Percentiles rank a stretch among this genome's conserved stretches.
Evolutionary conservation across 176 grass and related monocot species (phyloP).

Genomic region (Stipa capillata): DNA sequence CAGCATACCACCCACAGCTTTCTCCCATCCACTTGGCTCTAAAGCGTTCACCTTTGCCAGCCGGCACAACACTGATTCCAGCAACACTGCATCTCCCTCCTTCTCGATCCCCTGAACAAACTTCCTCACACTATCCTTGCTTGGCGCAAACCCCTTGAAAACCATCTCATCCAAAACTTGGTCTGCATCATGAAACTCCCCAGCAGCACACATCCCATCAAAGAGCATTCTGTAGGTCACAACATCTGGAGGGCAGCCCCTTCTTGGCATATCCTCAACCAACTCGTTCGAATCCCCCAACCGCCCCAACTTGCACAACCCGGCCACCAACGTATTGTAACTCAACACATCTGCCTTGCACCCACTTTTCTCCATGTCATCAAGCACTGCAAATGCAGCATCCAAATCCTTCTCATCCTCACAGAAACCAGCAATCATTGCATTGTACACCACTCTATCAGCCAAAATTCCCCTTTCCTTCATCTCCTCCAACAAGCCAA

Average conservation of each 20-base stretch:
- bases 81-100: slow-evolving; percentile 10
- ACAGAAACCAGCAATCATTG: slow-evolving; percentile 50
- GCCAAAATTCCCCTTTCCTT: slow-evolving; percentile 34
- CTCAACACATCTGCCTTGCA: slow-evolving; percentile 34
- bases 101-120: slow-evolving; percentile 29
- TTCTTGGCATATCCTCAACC: too few species aligned
- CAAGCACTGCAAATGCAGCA: slow-evolving; percentile 40
- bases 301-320: slow-evolving; percentile 27
- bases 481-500: slow-evolving; percentile 45
- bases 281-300: slow-evolving; percentile 32
- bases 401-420: slow-evolving; percentile 33
- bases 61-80: slow-evolving; percentile 10
- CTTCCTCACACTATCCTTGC: slow-evolving; percentile 12
- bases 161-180: slow-evolving; percentile 50
- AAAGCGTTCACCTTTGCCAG: too few species aligned
- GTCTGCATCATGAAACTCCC: too few species aligned
- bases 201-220: too few species aligned
- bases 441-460: slow-evolving; percentile 43
- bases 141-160: slow-evolving; percentile 42
- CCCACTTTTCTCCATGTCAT: slow-evolving; percentile 41
- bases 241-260: too few species aligned
- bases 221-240: too few species aligned
- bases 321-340: slow-evolving; percentile 39
- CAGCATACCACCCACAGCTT: too few species aligned
- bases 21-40: slow-evolving; percentile 35